Base-by-base conservation (phyloP, 228 moss, liverwort and hornwort species). In the Sphagnum magellanicum region DNA sequence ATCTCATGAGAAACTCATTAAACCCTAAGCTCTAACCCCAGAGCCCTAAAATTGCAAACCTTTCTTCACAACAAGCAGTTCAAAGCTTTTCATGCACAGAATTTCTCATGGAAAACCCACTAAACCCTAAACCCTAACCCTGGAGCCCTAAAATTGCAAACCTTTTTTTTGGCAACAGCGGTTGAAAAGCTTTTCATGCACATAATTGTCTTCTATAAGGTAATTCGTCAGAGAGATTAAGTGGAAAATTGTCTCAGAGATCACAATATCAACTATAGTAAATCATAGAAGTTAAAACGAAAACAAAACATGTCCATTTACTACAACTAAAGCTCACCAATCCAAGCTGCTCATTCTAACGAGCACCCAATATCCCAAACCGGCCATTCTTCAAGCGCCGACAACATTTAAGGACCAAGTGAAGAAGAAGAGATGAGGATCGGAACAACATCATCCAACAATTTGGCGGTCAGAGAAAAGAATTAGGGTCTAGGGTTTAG, bases 81-180 rank as follows among this genome's bases (percentile, higher is more conserved):
- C 68, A 14, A 12, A 68, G 63, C 10, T 13, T 14, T 16, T 52
- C 13, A 51, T 16, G 52, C n/a, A 9, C 66, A 32, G 32, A 32
- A 32, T 32, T 32, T 32, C 32, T 32, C 32, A 32, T 32, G 3
- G 3, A 66, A 58, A 6, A 10, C 4, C 53, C 9, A 5, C 4
- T 68, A 15, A 72, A 65, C 70, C 75, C 53, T 63, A 69, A 74
- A 73, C 67, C 69, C 67, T 57, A 51, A 73, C 64, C 48, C 65
- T 11, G 53, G 15, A 49, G 15, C 53, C 14, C 0, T n/a, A 14
- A 65, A 50, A 50, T 65, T 50, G 32, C 32, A 32, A 32, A 32
- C 32, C 3, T 32, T 32, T 32, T 32, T 32, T 32, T 32, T 32
- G 2, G 32, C 32, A 32, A 32, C 32, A 32, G 32, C 32, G 32